Percentiles rank a stretch among this genome's conserved stretches.
phyloP scores from a whole-genome alignment of 2,329 filamentous ascomycete species.

The Sclerotinia spermophila region DNA sequence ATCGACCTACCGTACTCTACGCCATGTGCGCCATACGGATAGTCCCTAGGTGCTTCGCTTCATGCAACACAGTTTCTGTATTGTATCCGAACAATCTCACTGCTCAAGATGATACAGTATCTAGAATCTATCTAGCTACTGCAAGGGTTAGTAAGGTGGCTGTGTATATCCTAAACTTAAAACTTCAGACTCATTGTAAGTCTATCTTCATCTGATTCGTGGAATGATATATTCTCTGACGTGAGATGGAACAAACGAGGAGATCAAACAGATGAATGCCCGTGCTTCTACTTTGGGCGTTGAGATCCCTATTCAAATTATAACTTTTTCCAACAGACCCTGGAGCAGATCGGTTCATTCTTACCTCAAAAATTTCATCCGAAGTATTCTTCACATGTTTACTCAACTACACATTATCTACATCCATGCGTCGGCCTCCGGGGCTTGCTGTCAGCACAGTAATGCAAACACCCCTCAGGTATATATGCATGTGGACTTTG shows the following conservation, averaged over 20 bases:
- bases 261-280: slow-evolving; percentile 13
- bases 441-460: slow-evolving; percentile 6
- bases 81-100: slow-evolving; percentile 7
- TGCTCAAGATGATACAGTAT: not conserved
- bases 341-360: slow-evolving; percentile 19
- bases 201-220: slow-evolving; percentile 8
- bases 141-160: not conserved
- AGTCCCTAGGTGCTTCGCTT: slow-evolving; percentile 9
- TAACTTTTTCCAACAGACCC: slow-evolving; percentile 6
- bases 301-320: not conserved
- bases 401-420: not conserved
- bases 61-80: slow-evolving; percentile 10
- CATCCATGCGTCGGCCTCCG: slow-evolving; percentile 6
- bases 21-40: not conserved
- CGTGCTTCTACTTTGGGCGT: slow-evolving; percentile 16
- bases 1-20: not conserved
- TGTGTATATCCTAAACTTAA: slow-evolving; percentile 7
- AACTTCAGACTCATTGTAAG: slow-evolving; percentile 12
- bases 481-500: slow-evolving; percentile 1
- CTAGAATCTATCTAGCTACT: not conserved
- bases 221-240: slow-evolving; percentile 11
- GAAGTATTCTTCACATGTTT: slow-evolving; percentile 15
- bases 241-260: slow-evolving; percentile 18
- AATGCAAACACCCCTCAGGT: slow-evolving; percentile 11
- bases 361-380: slow-evolving; percentile 15